Evolutionary conservation across 1,284 basidiomycete species (phyloP).

Genomic region (Trametes pubescens): DNA sequence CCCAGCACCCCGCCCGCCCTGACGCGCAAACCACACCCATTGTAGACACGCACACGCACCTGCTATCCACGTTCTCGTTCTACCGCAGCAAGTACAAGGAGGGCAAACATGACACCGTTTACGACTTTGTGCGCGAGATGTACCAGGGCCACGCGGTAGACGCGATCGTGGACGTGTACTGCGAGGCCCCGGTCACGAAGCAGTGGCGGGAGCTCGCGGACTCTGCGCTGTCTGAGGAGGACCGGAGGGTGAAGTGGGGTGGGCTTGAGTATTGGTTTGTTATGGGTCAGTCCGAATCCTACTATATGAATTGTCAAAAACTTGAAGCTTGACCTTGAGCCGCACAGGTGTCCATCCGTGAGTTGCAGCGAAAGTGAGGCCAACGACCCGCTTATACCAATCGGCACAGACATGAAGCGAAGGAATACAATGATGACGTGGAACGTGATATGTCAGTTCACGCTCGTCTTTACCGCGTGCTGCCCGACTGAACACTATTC

Average conservation of each 20-base stretch:
- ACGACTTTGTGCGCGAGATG: slow-evolving; percentile 70
- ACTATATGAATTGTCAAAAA: slow-evolving; percentile 1
- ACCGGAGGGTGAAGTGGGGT: slow-evolving; percentile 60
- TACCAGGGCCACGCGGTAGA: slow-evolving; percentile 65
- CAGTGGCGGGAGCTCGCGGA: slow-evolving; percentile 78
- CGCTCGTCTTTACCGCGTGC: slow-evolving; percentile 1
- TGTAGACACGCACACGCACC: slow-evolving; percentile 83
- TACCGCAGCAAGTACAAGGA: slow-evolving; percentile 68
- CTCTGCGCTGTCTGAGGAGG: slow-evolving; percentile 63
- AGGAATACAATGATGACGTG: slow-evolving; percentile 68
- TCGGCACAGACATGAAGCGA: slow-evolving; percentile 70
- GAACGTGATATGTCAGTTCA: slow-evolving; percentile 70
- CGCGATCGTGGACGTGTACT: slow-evolving; percentile 84
- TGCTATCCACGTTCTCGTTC: slow-evolving; percentile 70
- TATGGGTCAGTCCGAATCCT: slow-evolving; percentile 60
- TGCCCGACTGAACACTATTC: slow-evolving; percentile 11
- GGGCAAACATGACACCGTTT: slow-evolving; percentile 59
- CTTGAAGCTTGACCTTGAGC: slow-evolving; percentile 5
- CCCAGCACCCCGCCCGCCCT: slow-evolving; percentile 35
- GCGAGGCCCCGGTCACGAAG: slow-evolving; percentile 71
- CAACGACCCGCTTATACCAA: background rate
- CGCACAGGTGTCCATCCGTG: slow-evolving; percentile 76
- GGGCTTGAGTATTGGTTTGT: slow-evolving; percentile 79
- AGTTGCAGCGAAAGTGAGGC: slow-evolving; percentile 38
- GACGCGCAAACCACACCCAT: slow-evolving; percentile 49